Percentiles rank a stretch among this genome's conserved stretches.
Evolutionary conservation across 371 early-diverging fungal species (phyloP).

Genomic region (Chytridiales sp.): DNA sequence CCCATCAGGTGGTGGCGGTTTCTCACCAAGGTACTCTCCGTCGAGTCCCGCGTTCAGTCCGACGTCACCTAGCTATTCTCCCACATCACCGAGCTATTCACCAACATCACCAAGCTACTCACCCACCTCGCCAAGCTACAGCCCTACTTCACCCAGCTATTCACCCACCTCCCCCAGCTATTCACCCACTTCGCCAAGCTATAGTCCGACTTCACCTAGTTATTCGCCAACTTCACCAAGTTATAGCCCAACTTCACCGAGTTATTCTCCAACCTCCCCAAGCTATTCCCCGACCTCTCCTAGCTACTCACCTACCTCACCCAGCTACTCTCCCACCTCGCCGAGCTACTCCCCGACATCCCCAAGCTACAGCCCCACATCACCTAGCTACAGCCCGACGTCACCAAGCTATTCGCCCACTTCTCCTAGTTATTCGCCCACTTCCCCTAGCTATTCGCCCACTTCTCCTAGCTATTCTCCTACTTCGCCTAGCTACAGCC

Average conservation of each 20-base stretch:
- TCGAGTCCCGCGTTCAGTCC: conserved; percentile 65
- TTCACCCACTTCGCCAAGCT: conserved; percentile 70
- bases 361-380: conserved; percentile 67
- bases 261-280: conserved; percentile 69
- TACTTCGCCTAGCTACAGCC: conserved; percentile 61
- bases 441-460: conserved; percentile 69
- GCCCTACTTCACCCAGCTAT: conserved; percentile 67
- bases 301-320: conserved; percentile 50
- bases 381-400: conserved; percentile 48
- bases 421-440: conserved; percentile 74
- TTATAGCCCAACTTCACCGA: conserved; percentile 61
- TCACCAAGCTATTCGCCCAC: conserved; percentile 63
- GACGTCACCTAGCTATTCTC: conserved; percentile 56
- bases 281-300: conserved; percentile 58
- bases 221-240: conserved; percentile 75
- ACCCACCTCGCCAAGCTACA: conserved; percentile 75
- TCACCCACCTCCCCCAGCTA: conserved; percentile 46
- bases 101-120: conserved; percentile 53
- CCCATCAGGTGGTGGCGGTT: conserved; percentile 51
- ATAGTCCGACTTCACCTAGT: conserved; percentile 64
- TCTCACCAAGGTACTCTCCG: conserved; percentile 61
- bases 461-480: conserved; percentile 79
- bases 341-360: conserved; percentile 62
- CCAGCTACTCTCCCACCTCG: conserved; percentile 48
- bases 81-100: conserved; percentile 73